These are phyloP conservation scores for Chlorella sp. DNA, from an alignment of 139 green algal species.

Conservation along the genomic window DNA sequence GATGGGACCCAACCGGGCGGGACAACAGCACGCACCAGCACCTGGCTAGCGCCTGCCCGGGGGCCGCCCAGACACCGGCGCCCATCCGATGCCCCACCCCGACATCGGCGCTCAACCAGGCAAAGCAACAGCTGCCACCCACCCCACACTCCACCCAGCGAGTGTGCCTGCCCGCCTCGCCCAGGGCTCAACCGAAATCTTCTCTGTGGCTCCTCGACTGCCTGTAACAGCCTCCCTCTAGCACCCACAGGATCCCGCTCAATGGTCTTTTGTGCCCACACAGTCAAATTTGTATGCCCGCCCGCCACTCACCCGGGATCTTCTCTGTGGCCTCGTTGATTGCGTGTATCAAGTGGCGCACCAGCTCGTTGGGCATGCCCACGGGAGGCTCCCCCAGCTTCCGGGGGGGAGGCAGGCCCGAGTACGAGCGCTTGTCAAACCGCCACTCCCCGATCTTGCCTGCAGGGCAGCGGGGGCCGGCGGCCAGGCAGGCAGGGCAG, in stretches of 20 bases:
- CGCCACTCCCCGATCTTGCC: conserved; percentile 91
- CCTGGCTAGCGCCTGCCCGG: too few relatives aligned
- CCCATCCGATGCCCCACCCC: too few relatives aligned
- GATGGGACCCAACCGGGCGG: conserved; percentile 22
- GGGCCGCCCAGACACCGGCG: too few relatives aligned
- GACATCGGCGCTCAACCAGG: conserved; percentile 43
- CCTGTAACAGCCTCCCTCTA: conserved; percentile 72
- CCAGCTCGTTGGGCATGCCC: conserved; percentile 85
- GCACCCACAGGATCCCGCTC: background rate
- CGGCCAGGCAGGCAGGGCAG: background rate
- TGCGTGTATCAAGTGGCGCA: conserved; percentile 58
- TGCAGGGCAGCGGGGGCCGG: background rate
- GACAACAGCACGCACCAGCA: too few relatives aligned
- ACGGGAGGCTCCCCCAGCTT: conserved; percentile 70
- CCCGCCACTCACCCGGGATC: conserved; percentile 33
- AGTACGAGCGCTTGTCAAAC: conserved; percentile 96
- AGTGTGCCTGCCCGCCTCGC: too few relatives aligned
- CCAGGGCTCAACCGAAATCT: conserved; percentile 41
- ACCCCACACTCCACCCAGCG: conserved; percentile 30
- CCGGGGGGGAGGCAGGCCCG: conserved; percentile 62
- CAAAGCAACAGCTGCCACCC: too few relatives aligned
- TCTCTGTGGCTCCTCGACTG: conserved; percentile 58
- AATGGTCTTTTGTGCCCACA: too few relatives aligned
- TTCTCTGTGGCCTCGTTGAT: conserved; percentile 58
- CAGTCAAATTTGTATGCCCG: too few relatives aligned